Percentiles rank a stretch among this genome's conserved stretches.
These are phyloP conservation scores for Amanita thiersii DNA, from an alignment of 768 basidiomycete genomes.

Conservation along the genomic window DNA sequence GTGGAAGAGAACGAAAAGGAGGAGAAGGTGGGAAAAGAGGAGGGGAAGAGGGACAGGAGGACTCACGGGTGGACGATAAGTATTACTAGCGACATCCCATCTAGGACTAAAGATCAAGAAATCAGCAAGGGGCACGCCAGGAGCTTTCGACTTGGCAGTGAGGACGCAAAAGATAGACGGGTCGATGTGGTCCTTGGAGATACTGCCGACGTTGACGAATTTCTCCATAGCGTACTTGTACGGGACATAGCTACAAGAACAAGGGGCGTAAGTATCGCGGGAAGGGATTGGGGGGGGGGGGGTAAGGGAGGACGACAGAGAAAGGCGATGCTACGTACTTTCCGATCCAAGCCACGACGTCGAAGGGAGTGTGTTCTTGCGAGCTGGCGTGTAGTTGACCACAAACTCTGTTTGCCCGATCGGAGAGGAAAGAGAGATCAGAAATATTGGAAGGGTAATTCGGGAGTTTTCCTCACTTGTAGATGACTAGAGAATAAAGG, in stretches of 20 bases:
- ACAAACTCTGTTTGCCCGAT: slow-evolving; percentile 30
- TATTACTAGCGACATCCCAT: slow-evolving; percentile 53
- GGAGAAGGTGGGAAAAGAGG: too few species aligned
- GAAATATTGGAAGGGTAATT: background rate
- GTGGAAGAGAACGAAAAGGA: too few species aligned
- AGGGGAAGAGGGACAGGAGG: too few species aligned
- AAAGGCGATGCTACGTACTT: slow-evolving; percentile 31
- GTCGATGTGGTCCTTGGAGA: slow-evolving; percentile 63
- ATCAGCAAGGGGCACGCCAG: slow-evolving; percentile 50
- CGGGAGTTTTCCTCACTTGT: slow-evolving; percentile 39
- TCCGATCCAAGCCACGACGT: slow-evolving; percentile 66
- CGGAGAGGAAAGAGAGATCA: background rate
- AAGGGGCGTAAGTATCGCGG: background rate
- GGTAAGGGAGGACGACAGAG: background rate
- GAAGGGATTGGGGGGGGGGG: too few species aligned
- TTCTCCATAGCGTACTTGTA: slow-evolving; percentile 63
- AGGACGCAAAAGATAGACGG: slow-evolving; percentile 64
- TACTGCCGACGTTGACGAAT: slow-evolving; percentile 54
- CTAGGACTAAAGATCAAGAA: slow-evolving; percentile 57
- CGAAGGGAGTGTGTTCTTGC: slow-evolving; percentile 62
- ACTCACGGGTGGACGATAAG: slow-evolving; percentile 54
- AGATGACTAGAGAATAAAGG: slow-evolving; percentile 28
- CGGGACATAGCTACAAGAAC: slow-evolving; percentile 44
- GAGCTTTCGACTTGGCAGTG: slow-evolving; percentile 54
- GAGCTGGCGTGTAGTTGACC: slow-evolving; percentile 45